Conservation (phyloP, 495 filamentous ascomycete species). For the Xylaria curta region DNA sequence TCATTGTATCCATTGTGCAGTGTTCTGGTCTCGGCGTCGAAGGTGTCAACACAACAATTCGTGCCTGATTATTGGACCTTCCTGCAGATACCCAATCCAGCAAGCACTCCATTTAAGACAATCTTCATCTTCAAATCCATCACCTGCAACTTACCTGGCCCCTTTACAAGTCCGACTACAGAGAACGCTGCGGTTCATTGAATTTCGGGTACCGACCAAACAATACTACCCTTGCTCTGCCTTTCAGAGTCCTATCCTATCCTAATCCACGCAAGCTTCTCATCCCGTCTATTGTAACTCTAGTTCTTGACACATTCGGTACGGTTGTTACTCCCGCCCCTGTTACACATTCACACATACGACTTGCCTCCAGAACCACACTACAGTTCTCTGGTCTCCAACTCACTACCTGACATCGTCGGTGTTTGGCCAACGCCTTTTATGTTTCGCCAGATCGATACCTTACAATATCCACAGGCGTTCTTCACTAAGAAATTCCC, state of each 20-base stretch:
- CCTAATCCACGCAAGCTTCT: background rate
- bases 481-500: background rate
- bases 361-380: background rate
- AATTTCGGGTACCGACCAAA: background rate
- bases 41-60: background rate
- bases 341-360: background rate
- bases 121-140: background rate
- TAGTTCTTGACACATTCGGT: background rate
- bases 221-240: background rate
- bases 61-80: background rate
- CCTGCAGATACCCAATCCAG: background rate
- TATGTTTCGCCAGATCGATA: background rate
- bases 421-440: background rate
- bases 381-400: background rate
- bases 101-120: background rate
- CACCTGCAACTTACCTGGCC: background rate
- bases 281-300: background rate
- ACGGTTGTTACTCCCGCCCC: background rate
- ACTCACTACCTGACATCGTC: background rate
- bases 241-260: background rate
- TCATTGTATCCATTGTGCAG: background rate
- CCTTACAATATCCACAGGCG: background rate
- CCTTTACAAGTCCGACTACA: background rate
- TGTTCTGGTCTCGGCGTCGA: background rate
- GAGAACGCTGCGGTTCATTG: background rate